These are phyloP conservation scores for Candolleomyces aberdarensis DNA, from an alignment of 768 basidiomycete species.

Conservation along the genomic window DNA sequence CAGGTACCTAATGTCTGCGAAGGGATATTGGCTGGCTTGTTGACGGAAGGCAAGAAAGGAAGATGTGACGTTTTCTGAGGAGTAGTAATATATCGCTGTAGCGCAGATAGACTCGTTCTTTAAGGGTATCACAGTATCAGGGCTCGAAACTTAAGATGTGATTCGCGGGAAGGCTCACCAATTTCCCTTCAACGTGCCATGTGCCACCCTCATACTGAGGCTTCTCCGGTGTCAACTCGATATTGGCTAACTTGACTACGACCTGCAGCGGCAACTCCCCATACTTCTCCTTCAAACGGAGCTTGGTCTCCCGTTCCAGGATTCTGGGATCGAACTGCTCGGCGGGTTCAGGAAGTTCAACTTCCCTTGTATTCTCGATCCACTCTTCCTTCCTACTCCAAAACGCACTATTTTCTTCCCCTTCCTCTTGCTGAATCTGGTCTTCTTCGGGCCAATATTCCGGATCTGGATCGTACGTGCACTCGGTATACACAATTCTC, in stretches of 20 bases:
- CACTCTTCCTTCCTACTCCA: too few relatives aligned
- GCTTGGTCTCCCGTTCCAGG: too few relatives aligned
- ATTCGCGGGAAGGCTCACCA: conserved; percentile 15
- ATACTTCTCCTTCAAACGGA: too few relatives aligned
- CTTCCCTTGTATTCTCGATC: too few relatives aligned
- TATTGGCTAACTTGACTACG: too few relatives aligned
- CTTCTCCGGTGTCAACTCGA: conserved; percentile 25
- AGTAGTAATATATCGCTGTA: conserved; percentile 15
- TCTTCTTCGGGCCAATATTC: too few relatives aligned
- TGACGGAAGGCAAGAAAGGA: conserved; percentile 15
- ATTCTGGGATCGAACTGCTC: too few relatives aligned
- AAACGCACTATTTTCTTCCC: too few relatives aligned
- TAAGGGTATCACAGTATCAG: not conserved
- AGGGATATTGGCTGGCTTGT: not conserved
- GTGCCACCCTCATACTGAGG: conserved; percentile 21
- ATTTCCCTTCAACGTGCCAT: conserved; percentile 29
- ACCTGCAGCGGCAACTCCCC: conserved; percentile 5
- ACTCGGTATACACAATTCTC: too few relatives aligned
- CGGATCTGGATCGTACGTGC: too few relatives aligned
- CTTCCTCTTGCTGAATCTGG: too few relatives aligned
- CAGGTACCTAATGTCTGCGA: conserved; percentile 7
- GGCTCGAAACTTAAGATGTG: not conserved
- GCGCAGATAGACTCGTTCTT: conserved; percentile 20
- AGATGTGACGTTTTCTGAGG: conserved; percentile 10
- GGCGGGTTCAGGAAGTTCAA: too few relatives aligned